phyloP scores from a whole-genome alignment of 805 yeast genomes.

The Schizosaccharomyces lindneri region DNA sequence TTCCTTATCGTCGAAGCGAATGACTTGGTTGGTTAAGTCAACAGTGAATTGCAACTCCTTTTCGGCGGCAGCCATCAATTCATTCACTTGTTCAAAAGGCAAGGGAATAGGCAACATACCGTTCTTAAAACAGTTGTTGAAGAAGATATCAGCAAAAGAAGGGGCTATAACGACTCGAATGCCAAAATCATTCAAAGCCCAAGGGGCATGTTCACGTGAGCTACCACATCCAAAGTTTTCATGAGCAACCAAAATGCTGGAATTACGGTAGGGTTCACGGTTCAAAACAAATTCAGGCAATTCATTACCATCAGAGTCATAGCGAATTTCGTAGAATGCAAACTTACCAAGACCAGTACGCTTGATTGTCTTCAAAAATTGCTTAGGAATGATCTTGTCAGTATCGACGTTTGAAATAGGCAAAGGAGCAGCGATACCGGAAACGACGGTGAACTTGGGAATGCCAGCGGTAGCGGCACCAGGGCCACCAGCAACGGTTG shows the following conservation, averaged over 20 bases:
- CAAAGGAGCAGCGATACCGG: constrained; percentile 81
- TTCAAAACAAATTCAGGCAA: constrained; percentile 56
- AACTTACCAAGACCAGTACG: constrained; percentile 82
- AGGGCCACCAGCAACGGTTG: constrained; percentile 12
- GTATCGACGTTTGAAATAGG: constrained; percentile 92
- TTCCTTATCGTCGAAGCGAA: constrained; percentile 47
- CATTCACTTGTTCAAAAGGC: constrained; percentile 48
- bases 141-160: constrained; percentile 93
- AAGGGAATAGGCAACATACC: constrained; percentile 81
- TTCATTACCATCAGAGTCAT: constrained; percentile 29
- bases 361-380: constrained; percentile 89
- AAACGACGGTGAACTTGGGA: constrained; percentile 48
- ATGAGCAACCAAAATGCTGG: constrained; percentile 67
- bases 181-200: constrained; percentile 97
- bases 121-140: constrained; percentile 89
- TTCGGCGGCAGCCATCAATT: constrained; percentile 53
- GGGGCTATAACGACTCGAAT: constrained; percentile 91
- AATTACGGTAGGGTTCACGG: constrained; percentile 52
- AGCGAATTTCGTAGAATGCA: constrained; percentile 76
- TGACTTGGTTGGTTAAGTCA: constrained; percentile 71
- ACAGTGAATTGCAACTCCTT: constrained; percentile 47
- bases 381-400: constrained; percentile 96
- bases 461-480: constrained; percentile 22
- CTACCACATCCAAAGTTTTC: constrained; percentile 99
- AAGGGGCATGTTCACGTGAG: constrained; percentile 97